phyloP scores from a whole-genome alignment of 768 basidiomycete species.

The Lentinula guzmanii region DNA sequence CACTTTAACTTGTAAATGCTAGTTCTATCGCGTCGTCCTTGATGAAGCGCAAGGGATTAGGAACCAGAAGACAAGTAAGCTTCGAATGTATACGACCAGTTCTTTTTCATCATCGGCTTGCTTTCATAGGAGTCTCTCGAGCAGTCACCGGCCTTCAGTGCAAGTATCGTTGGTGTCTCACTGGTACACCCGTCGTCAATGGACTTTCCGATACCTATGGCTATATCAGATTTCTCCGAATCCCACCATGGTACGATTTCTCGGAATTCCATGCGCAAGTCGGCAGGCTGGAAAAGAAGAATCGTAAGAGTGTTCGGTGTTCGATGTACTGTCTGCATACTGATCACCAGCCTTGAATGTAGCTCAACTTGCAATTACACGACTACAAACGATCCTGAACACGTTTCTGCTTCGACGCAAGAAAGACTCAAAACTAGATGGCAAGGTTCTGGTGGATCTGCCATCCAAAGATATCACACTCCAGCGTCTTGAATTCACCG shows the following conservation, averaged over 20 bases:
- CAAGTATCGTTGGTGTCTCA: conserved; percentile 61
- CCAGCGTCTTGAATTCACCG: conserved; percentile 46
- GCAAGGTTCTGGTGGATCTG: conserved; percentile 61
- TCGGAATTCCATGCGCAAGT: conserved; percentile 32
- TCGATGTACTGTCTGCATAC: not conserved
- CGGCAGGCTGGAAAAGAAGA: conserved; percentile 38
- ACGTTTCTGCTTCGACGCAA: conserved; percentile 54
- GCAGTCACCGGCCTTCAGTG: conserved; percentile 48
- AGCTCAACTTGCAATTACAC: conserved; percentile 48
- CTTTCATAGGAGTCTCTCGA: conserved; percentile 38
- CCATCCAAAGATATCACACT: conserved; percentile 50
- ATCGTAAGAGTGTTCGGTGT: conserved; percentile 29
- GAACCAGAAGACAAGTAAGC: conserved; percentile 42
- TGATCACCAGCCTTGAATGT: conserved; percentile 10
- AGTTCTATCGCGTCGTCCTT: conserved; percentile 48
- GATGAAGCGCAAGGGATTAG: conserved; percentile 56
- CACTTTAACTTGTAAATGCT: conserved; percentile 1
- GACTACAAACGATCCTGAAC: conserved; percentile 53
- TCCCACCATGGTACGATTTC: conserved; percentile 45
- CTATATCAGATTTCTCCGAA: conserved; percentile 34
- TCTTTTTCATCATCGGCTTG: conserved; percentile 10
- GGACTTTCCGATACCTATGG: conserved; percentile 40
- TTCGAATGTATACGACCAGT: not conserved
- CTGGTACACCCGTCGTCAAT: conserved; percentile 34
- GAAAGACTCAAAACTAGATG: conserved; percentile 59